A percentile compares a stretch with the other conserved stretches of the same genome.
Conservation (phyloP, 139 green algal species). For the Gonium pectorale region DNA sequence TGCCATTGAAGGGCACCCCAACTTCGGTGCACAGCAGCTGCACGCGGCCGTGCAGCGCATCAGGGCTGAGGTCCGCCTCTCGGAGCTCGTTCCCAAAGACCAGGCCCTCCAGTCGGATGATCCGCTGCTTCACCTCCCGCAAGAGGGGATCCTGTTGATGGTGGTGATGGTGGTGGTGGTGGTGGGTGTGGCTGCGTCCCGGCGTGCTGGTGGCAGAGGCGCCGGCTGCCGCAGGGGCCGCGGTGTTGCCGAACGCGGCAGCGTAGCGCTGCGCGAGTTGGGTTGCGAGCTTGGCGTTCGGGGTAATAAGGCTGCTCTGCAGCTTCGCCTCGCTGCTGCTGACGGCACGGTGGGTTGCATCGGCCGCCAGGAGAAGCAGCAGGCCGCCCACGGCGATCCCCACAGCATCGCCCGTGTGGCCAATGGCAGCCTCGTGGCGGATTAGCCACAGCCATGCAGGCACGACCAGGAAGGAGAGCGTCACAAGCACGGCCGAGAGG, state of each 20-base stretch:
- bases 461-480: neutral
- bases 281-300: no score
- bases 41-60: constrained; percentile 26
- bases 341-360: neutral
- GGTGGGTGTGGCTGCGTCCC: no score
- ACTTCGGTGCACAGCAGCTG: constrained; percentile 20
- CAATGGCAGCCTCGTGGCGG: neutral
- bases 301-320: no score
- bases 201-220: no score
- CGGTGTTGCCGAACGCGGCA: no score
- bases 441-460: constrained; percentile 25
- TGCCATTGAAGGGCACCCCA: constrained; percentile 29
- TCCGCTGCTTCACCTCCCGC: constrained; percentile 30
- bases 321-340: neutral
- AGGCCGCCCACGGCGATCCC: neutral
- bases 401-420: neutral
- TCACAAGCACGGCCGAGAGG: neutral
- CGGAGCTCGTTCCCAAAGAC: constrained; percentile 37
- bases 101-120: constrained; percentile 27
- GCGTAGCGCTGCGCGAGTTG: no score
- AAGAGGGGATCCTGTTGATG: constrained; percentile 4
- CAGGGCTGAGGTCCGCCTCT: constrained; percentile 24
- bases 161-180: no score
- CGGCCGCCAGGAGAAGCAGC: neutral
- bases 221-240: no score